These are phyloP conservation scores for Pisolithus microcarpus DNA, from an alignment of 768 basidiomycete genomes.

Conservation along the genomic window DNA sequence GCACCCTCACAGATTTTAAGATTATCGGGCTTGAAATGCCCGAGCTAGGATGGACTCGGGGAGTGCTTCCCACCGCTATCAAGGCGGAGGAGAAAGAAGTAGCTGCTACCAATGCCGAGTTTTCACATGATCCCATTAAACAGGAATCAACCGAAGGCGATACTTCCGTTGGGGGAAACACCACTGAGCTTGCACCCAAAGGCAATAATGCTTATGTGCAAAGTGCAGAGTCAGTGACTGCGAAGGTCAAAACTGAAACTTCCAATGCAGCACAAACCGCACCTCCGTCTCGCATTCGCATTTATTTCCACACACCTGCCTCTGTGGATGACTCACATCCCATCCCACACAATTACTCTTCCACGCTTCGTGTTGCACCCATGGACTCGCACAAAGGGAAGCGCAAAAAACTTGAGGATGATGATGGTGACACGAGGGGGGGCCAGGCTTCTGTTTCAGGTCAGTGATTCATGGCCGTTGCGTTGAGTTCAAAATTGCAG, in stretches of 20 bases:
- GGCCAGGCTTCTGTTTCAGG: too few species aligned
- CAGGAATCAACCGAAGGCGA: constrained; percentile 23
- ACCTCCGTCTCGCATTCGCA: constrained; percentile 76
- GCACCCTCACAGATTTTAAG: constrained; percentile 97
- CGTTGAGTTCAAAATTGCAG: too few species aligned
- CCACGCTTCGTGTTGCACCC: constrained; percentile 32
- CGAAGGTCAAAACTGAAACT: constrained; percentile 27
- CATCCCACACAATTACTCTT: constrained; percentile 54
- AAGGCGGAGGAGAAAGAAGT: constrained; percentile 34
- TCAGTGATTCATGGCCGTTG: too few species aligned
- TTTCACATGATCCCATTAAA: constrained; percentile 26
- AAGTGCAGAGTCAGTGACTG: constrained; percentile 24
- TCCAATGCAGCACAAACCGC: constrained; percentile 22
- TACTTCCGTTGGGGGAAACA: constrained; percentile 8
- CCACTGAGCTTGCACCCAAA: constrained; percentile 12
- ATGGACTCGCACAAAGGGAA: constrained; percentile 71
- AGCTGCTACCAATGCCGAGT: constrained; percentile 23
- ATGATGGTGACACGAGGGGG: constrained; percentile 77
- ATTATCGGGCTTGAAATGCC: constrained; percentile 85
- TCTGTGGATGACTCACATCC: constrained; percentile 74
- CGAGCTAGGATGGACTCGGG: constrained; percentile 86
- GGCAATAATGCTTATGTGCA: constrained; percentile 14
- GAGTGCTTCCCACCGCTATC: constrained; percentile 39
- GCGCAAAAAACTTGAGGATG: constrained; percentile 85
- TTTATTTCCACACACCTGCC: constrained; percentile 89